Evolutionary conservation across 2,329 filamentous ascomycete genomes (phyloP).

Genomic region (Ophiocordyceps robertsii): DNA sequence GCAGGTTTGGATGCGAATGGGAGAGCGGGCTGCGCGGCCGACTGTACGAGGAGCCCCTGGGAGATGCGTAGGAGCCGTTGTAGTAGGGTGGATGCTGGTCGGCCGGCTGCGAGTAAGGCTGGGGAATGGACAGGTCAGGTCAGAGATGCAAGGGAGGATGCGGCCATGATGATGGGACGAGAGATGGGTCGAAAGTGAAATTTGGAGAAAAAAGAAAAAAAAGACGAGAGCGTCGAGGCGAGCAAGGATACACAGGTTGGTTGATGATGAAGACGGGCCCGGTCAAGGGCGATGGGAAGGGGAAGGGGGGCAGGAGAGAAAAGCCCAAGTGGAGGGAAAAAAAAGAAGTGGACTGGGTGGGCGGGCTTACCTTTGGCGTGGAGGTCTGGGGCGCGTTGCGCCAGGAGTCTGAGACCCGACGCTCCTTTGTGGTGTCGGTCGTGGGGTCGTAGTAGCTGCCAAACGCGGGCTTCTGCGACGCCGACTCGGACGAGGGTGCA

Average conservation of each 20-base stretch:
- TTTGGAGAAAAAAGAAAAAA: no score
- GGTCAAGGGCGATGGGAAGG: background rate
- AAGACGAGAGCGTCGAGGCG: no score
- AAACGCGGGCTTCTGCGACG: slow-evolving; percentile 17
- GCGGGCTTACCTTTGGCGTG: slow-evolving; percentile 33
- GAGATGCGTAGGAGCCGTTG: slow-evolving; percentile 35
- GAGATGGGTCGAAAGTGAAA: no score
- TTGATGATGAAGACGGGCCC: background rate
- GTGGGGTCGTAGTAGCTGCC: slow-evolving; percentile 41
- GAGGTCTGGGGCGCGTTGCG: slow-evolving; percentile 28
- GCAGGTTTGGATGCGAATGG: slow-evolving; percentile 33
- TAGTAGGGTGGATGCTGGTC: slow-evolving; percentile 33
- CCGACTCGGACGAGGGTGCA: background rate
- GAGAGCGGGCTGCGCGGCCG: slow-evolving; percentile 36
- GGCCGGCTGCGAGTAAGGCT: slow-evolving; percentile 16
- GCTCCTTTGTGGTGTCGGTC: slow-evolving; percentile 34
- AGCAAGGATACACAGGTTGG: no score
- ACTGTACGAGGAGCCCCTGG: slow-evolving; percentile 27
- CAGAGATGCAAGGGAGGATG: slow-evolving; percentile 2
- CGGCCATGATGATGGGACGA: background rate
- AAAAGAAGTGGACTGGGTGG: slow-evolving; percentile 13
- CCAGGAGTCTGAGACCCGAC: slow-evolving; percentile 34
- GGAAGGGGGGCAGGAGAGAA: background rate
- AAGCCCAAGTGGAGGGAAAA: slow-evolving; percentile 6
- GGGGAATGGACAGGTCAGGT: slow-evolving; percentile 3